Base-by-base conservation (phyloP, 1,284 basidiomycete species). In the Cutaneotrichosporon sp. region DNA sequence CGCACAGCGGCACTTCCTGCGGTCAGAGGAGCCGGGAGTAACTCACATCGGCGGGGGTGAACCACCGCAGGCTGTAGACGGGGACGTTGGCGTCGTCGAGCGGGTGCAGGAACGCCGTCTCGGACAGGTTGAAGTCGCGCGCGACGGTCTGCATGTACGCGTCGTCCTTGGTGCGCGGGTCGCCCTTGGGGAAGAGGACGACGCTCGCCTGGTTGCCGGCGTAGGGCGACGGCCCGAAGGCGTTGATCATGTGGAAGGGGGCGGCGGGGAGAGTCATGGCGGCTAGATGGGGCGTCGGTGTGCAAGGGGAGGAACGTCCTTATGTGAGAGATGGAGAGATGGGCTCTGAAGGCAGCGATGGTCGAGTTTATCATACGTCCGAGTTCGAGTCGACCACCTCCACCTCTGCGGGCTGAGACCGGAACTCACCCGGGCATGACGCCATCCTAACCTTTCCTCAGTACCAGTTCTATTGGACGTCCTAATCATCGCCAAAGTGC, bases 201-300 rank as follows among this genome's bases (percentile, higher is more conserved):
- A 77, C 70, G 6, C 73, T 67, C 18, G 75, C 75, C 67, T 75
- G 75, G 59, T 77, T 77, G 10, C 75, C 75, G 4, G 67, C 70
- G 52, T 71, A 67, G 0, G 67, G 67, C n/a, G 70, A 66, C 6
- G 67, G 65, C 29, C 59, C 65, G 59, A 77, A 75, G 5, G 75
- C 75, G 66, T 77, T 77, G 59, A 74, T 50, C 20, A 70, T 60
- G 62, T 70, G 66, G 65, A 72, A 74, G 0, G 61, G 47, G 27
- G 18, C 64, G 3, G 58, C 51, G 0, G 60, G 24, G 13, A 58
- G 58, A 7, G 58, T 29, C 63, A 62, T 64, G 47, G 45, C 18
- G 38, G 18, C 16, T 1, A n/a, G 4, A 18, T 16, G 16, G 7
- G 18, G 38, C 29, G 29, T 29, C 29, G 5, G 29, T 9, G 29